Evolutionary conservation across 148 eudicot species (phyloP).

Genomic region (Camellia lanceoleosa): DNA sequence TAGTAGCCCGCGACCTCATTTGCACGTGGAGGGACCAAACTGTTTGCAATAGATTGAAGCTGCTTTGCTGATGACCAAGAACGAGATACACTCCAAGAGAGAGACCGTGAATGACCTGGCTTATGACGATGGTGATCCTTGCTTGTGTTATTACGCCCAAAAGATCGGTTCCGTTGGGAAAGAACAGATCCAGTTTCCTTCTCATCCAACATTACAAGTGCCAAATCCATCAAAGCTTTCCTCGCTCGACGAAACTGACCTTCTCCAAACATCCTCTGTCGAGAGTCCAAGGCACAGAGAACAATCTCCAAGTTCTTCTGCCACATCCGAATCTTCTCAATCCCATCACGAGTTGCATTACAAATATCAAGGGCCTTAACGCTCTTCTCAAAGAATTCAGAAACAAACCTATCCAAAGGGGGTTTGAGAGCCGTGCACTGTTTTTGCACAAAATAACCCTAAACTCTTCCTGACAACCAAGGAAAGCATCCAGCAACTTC

Average conservation of each 20-base stretch:
- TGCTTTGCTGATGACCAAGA: slow-evolving; percentile 75
- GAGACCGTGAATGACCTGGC: slow-evolving; percentile 51
- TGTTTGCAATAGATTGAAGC: slow-evolving; percentile 52
- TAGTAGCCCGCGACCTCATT: slow-evolving; percentile 46
- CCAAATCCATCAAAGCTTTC: slow-evolving; percentile 60
- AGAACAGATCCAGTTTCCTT: slow-evolving; percentile 45
- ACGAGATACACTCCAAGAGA: slow-evolving; percentile 70
- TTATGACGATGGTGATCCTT: slow-evolving; percentile 30
- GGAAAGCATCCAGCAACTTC: slow-evolving; percentile 44
- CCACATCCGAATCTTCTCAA: slow-evolving; percentile 60
- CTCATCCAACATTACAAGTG: slow-evolving; percentile 53
- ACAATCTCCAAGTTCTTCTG: slow-evolving; percentile 60
- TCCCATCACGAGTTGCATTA: slow-evolving; percentile 66
- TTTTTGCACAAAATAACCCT: slow-evolving; percentile 37
- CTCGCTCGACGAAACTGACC: slow-evolving; percentile 56
- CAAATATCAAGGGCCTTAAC: slow-evolving; percentile 67
- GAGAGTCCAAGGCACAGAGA: slow-evolving; percentile 38
- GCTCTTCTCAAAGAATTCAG: slow-evolving; percentile 49
- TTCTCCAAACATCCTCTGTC: slow-evolving; percentile 30
- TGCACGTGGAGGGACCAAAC: slow-evolving; percentile 42
- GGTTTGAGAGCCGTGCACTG: slow-evolving; percentile 36
- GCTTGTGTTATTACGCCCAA: slow-evolving; percentile 43
- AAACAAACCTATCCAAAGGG: slow-evolving; percentile 42
- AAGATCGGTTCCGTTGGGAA: slow-evolving; percentile 57
- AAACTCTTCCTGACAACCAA: slow-evolving; percentile 54